Evolutionary conservation across 768 basidiomycete genomes (phyloP), one percentile per base, ranked within the genome.

Genomic region (Lentinula raphanica): DNA sequence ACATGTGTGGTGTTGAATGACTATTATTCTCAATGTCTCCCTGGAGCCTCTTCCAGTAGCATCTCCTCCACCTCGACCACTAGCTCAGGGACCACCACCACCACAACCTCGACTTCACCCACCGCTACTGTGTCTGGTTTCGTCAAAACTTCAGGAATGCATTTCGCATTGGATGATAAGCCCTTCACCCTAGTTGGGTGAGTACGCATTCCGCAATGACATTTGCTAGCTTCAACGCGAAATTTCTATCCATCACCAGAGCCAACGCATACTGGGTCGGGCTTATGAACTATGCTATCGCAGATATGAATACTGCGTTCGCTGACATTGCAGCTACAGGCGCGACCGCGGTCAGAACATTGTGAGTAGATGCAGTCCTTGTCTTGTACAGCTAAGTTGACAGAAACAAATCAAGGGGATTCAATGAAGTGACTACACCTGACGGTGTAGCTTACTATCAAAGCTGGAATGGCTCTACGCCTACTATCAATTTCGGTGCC

Each of bases 211-310:
- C 3, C 17, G 42, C n/a, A n/a, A 29, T 38, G 21, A 32, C 29
- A 15, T n/a, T 23, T 48, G 13, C 27, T 28, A 13, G 12, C 27
- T 17, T 8, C 32, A 3, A 23, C 21, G 4, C 23, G 44, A 44
- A 15, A 15, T 46, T 36, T 7, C 36, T 2, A 6, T 15, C 3
- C 32, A 13, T 13, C 7, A 17, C 21, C 58, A 76, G 82, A 7
- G 67, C 75, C 11, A 84, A 85, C 66, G 76, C 82, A 1, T 84
- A 85, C 68, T 85, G 83, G 83, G 76, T 83, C 6, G 79, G 83
- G 15, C 72, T 82, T 44, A 73, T 66, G 60, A 77, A 77, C 8
- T 73, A 73, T 45, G 77, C 72, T 58, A 70, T 73, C n/a, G 68
- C 74, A 2, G 70, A 82, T 57, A 83, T 84, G 74, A 73, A 82